Evolutionary conservation across 2,329 filamentous ascomycete species (phyloP).

Genomic region (Trichoderma lentiforme): DNA sequence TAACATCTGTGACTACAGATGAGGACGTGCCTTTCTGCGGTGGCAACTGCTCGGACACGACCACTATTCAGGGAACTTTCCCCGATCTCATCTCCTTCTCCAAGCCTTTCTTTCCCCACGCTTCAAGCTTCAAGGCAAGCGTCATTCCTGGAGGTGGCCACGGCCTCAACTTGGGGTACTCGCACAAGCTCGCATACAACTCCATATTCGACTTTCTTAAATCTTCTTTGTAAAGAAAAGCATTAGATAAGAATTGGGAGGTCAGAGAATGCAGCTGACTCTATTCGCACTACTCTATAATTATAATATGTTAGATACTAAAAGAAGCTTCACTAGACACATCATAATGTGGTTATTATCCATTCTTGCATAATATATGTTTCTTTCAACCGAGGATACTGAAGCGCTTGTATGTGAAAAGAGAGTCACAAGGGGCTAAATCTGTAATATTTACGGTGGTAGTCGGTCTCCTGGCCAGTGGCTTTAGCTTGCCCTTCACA

Average conservation of each 20-base stretch:
- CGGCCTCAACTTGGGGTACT: constrained; percentile 47
- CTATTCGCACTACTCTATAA: neutral
- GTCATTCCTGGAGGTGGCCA: constrained; percentile 53
- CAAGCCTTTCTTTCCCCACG: constrained; percentile 39
- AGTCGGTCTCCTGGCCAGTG: neutral
- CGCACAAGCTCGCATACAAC: constrained; percentile 32
- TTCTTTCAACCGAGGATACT: neutral
- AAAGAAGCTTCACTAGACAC: neutral
- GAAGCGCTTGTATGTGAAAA: neutral
- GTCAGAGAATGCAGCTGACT: neutral
- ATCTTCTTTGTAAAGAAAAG: neutral
- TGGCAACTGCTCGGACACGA: constrained; percentile 53
- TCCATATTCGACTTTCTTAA: constrained; percentile 38
- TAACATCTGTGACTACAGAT: constrained; percentile 29
- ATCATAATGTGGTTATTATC: neutral
- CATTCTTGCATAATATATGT: neutral
- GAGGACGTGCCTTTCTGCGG: constrained; percentile 58
- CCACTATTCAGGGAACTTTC: constrained; percentile 34
- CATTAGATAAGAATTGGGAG: neutral
- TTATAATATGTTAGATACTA: neutral
- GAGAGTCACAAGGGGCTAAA: neutral
- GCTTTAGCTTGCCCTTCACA: neutral
- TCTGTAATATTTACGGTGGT: neutral
- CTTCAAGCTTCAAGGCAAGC: constrained; percentile 48
- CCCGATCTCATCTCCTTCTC: constrained; percentile 43